Percentiles rank a stretch among this genome's conserved stretches.
Evolutionary conservation across 2,329 filamentous ascomycete species (phyloP).

Genomic region (Corniculantispora saksenae): DNA sequence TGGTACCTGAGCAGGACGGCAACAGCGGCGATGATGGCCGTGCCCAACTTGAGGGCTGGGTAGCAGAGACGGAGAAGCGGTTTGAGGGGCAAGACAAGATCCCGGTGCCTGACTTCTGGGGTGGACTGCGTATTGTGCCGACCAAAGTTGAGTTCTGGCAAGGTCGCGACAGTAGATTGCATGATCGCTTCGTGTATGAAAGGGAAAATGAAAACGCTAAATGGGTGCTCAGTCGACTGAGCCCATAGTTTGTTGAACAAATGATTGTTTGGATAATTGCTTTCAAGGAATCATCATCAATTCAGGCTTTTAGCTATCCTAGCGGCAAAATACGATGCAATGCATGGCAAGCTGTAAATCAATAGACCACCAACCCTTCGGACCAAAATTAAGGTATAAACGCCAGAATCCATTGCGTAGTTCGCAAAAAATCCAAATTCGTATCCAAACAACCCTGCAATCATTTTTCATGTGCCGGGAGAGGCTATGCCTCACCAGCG

Average conservation of each 20-base stretch:
- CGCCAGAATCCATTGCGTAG: not conserved
- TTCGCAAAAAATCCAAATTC: not conserved
- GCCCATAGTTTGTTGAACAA: constrained; percentile 52
- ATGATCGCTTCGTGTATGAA: constrained; percentile 90
- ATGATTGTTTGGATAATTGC: not conserved
- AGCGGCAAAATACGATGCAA: not conserved
- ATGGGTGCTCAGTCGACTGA: constrained; percentile 74
- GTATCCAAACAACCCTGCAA: not conserved
- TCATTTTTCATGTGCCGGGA: constrained; percentile 5
- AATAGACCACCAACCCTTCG: not conserved
- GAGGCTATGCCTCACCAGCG: constrained; percentile 8
- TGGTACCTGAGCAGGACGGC: constrained; percentile 45
- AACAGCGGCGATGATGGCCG: constrained; percentile 61
- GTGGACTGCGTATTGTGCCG: constrained; percentile 81
- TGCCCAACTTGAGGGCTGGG: constrained; percentile 72
- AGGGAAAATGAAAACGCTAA: constrained; percentile 51
- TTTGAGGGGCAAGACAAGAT: constrained; percentile 79
- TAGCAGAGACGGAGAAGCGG: constrained; percentile 71
- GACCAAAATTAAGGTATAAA: not conserved
- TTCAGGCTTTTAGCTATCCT: not conserved
- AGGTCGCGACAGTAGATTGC: constrained; percentile 82
- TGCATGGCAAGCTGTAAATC: not conserved
- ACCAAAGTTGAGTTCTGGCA: constrained; percentile 95
- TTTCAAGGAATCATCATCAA: not conserved
- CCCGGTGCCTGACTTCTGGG: constrained; percentile 92